A percentile compares a stretch with the other conserved stretches of the same genome.
Evolutionary conservation across 2,329 filamentous ascomycete genomes (phyloP).

Genomic region (Fusarium redolens): DNA sequence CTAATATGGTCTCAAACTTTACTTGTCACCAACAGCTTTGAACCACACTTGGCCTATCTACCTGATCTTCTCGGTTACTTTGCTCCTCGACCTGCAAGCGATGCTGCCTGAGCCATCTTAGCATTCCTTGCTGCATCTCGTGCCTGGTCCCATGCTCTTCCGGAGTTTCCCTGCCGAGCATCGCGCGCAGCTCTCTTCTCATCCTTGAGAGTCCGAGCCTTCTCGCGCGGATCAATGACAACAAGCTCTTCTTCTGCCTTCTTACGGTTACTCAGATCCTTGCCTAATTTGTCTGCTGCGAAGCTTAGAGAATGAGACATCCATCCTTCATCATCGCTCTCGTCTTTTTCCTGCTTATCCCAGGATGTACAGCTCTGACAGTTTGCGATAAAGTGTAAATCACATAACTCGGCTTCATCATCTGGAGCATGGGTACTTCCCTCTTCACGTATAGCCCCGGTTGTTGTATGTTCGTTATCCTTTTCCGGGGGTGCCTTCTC

Average conservation of each 20-base stretch:
- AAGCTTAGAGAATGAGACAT: slow-evolving; percentile 88
- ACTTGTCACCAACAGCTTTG: slow-evolving; percentile 8
- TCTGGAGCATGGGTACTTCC: slow-evolving; percentile 52
- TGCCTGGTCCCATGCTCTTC: slow-evolving; percentile 67
- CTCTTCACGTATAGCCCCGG: slow-evolving; percentile 43
- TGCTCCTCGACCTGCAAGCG: slow-evolving; percentile 67
- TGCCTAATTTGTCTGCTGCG: slow-evolving; percentile 88
- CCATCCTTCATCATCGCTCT: slow-evolving; percentile 78
- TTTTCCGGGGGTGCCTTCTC: slow-evolving; percentile 63
- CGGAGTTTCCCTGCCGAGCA: slow-evolving; percentile 61
- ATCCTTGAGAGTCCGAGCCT: slow-evolving; percentile 77
- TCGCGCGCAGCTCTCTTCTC: slow-evolving; percentile 71
- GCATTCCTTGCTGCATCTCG: slow-evolving; percentile 64
- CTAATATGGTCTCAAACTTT: slow-evolving; percentile 18
- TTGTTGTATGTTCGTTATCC: slow-evolving; percentile 36
- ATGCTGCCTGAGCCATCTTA: slow-evolving; percentile 64
- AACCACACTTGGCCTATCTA: slow-evolving; percentile 14
- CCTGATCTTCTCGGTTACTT: slow-evolving; percentile 50
- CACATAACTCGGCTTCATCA: slow-evolving; percentile 82
- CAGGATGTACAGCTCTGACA: slow-evolving; percentile 92
- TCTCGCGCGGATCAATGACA: slow-evolving; percentile 92
- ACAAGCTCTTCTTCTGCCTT: slow-evolving; percentile 92
- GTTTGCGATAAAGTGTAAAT: slow-evolving; percentile 94
- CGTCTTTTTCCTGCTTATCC: slow-evolving; percentile 73
- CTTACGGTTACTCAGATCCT: slow-evolving; percentile 89